Evolutionary conservation across 768 basidiomycete species (phyloP).

Genomic region (Fistulinella prunicolor): DNA sequence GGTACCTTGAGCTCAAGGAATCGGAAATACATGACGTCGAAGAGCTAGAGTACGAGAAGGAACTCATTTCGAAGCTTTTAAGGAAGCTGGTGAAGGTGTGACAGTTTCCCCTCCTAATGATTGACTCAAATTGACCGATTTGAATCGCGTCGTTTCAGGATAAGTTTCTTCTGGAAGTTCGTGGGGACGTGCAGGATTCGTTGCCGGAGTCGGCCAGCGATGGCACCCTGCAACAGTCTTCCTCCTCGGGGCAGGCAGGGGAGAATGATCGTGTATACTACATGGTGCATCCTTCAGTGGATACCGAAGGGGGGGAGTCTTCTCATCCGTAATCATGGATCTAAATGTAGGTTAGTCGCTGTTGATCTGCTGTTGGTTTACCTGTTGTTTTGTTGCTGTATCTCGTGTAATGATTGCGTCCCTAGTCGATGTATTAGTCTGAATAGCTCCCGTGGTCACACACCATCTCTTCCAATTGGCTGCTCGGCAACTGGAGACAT

Average conservation of each 20-base stretch:
- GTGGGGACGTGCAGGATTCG: conserved; percentile 80
- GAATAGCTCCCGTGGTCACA: too few relatives aligned
- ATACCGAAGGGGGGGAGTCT: conserved; percentile 53
- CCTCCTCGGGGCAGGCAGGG: conserved; percentile 48
- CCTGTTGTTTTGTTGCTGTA: too few relatives aligned
- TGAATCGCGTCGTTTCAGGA: too few relatives aligned
- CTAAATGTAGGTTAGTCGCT: not conserved
- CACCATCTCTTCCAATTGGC: too few relatives aligned
- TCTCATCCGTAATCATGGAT: conserved; percentile 27
- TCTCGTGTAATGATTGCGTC: too few relatives aligned
- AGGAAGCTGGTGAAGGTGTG: conserved; percentile 86
- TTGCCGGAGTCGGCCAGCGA: conserved; percentile 62
- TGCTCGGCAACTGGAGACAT: too few relatives aligned
- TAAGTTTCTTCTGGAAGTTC: conserved; percentile 78
- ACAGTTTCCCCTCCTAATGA: not conserved
- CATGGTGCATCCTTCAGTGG: conserved; percentile 88
- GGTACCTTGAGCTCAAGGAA: conserved; percentile 94
- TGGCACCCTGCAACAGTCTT: conserved; percentile 45
- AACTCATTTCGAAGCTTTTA: conserved; percentile 86
- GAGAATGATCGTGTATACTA: conserved; percentile 74
- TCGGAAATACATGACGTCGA: conserved; percentile 78
- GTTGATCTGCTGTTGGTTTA: conserved; percentile 13
- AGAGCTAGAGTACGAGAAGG: conserved; percentile 86
- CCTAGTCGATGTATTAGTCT: too few relatives aligned
- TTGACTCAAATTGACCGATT: too few relatives aligned